phyloP scores from a whole-genome alignment of 768 basidiomycete species.

The Lactarius psammicola region DNA sequence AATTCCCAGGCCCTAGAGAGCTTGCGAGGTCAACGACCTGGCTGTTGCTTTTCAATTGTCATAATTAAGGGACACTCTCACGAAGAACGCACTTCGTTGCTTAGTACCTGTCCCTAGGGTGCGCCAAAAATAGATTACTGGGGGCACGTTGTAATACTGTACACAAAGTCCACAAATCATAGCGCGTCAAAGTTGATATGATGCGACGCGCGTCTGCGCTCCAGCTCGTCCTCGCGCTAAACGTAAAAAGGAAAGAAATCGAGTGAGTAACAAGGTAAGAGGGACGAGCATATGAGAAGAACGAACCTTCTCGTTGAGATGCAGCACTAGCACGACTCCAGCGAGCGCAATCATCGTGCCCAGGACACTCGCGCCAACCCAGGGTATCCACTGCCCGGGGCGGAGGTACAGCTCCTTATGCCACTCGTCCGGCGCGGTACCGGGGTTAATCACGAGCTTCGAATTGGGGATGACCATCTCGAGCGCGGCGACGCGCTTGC shows the following conservation, averaged over 20 bases:
- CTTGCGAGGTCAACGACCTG: neutral
- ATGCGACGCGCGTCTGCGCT: conserved; percentile 84
- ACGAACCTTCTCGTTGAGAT: conserved; percentile 89
- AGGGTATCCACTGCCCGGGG: conserved; percentile 97
- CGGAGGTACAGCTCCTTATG: conserved; percentile 84
- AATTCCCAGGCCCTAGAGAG: neutral
- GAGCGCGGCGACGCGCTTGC: conserved; percentile 84
- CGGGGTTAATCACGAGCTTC: conserved; percentile 90
- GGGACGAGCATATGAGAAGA: neutral
- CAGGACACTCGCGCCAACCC: conserved; percentile 89
- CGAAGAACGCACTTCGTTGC: too few relatives aligned
- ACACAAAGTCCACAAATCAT: conserved; percentile 38
- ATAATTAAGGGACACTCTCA: too few relatives aligned
- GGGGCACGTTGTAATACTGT: neutral
- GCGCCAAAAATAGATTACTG: neutral
- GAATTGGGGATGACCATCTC: conserved; percentile 98
- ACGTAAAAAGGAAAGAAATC: neutral
- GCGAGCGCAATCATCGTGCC: conserved; percentile 71
- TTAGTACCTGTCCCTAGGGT: neutral
- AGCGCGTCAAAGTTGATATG: conserved; percentile 97
- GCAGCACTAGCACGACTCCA: conserved; percentile 79
- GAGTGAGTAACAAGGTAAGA: neutral
- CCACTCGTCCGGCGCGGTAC: conserved; percentile 63
- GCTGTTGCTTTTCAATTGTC: too few relatives aligned
- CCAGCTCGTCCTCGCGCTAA: conserved; percentile 91